These are phyloP conservation scores for Hydrangea macrophylla DNA, from an alignment of 148 eudicot genomes.

Conservation along the genomic window DNA sequence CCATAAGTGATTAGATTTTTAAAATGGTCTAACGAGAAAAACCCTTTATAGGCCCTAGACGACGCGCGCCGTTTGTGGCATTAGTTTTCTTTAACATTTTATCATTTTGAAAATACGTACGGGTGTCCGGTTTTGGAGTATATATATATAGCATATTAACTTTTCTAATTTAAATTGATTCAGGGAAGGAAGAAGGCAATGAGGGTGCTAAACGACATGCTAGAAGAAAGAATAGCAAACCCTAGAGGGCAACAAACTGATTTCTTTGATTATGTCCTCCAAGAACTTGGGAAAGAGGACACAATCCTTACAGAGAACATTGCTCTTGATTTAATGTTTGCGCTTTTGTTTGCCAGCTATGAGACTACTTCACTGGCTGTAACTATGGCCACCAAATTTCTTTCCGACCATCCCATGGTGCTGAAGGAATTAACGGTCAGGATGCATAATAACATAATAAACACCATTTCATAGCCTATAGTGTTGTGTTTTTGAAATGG, in stretches of 20 bases:
- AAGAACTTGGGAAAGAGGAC: constrained; percentile 58
- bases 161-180: neutral
- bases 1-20: too few species aligned
- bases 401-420: constrained; percentile 66
- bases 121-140: too few species aligned
- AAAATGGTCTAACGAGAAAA: too few species aligned
- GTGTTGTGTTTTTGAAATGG: neutral
- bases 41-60: neutral
- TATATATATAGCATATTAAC: neutral
- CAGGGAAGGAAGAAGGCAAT: constrained; percentile 96
- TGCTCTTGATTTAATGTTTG: constrained; percentile 91
- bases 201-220: constrained; percentile 67
- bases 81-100: too few species aligned
- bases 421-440: constrained; percentile 60
- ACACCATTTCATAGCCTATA: neutral
- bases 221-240: constrained; percentile 67
- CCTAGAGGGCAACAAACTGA: constrained; percentile 57
- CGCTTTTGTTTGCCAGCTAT: constrained; percentile 86
- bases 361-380: constrained; percentile 86
- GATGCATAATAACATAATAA: neutral
- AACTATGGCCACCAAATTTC: constrained; percentile 73
- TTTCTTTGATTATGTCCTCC: constrained; percentile 82
- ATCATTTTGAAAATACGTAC: too few species aligned
- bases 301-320: constrained; percentile 75
- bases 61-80: too few species aligned